Base-by-base conservation (phyloP, 192 early-diverging fungal species). In the Coemansia sp. region DNA sequence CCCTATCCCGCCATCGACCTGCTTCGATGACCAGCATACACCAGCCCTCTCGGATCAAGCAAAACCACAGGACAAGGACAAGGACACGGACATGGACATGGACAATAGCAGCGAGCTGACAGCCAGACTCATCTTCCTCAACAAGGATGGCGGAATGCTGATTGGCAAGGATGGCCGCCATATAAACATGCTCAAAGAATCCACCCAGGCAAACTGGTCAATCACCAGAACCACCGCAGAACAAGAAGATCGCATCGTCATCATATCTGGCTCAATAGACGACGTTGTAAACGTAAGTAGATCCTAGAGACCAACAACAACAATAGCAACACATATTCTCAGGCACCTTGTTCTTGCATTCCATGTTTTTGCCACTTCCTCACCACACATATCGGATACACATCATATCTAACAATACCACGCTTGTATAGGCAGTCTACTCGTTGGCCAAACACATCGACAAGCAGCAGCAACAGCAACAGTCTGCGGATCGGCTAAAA, bases 81-180 rank as follows among this genome's bases (percentile, higher is more conserved):
- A n/a, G n/a, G n/a, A n/a, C n/a, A n/a, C n/a, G n/a, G n/a, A n/a
- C n/a, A n/a, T n/a, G n/a, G n/a, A n/a, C n/a, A n/a, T n/a, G n/a
- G n/a, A n/a, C n/a, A n/a, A n/a, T n/a, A n/a, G n/a, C n/a, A 28
- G 33, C 6, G 30, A 19, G n/a, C 40, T 65, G 30, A 45, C 59
- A 31, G 34, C 72, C 53, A 58, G 78, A 17, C 55, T 75, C 37
- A 34, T 81, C 0, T 81, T 81, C 23, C 62, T 60, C 0, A 48
- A 45, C 29, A 72, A 72, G 36, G 73, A 75, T 53, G 78, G 78
- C 42, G 78, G 78, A 27, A 59, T 81, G 61, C 50, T 81, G 48
- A 81, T 81, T 54, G 78, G 78, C 45, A 74, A 69, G 38, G 59
- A 58, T 11, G 78, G 78, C 15, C 62, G 72, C 11, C 73, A 81